Base-by-base conservation (phyloP, 192 early-diverging fungal species). In the Diversispora eburnea region DNA sequence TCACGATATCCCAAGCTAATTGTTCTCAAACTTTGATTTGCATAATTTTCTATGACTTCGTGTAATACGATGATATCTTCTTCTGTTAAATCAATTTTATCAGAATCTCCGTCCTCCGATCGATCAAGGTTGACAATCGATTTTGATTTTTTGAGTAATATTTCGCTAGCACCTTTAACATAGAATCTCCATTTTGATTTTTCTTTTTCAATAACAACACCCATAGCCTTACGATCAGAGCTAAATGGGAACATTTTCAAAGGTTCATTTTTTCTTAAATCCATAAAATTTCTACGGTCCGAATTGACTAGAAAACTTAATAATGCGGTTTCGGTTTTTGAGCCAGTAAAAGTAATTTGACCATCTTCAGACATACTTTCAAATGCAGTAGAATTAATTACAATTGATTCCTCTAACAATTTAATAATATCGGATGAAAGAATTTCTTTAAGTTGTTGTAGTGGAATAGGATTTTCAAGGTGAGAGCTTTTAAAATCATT, bases 301-400 rank as follows among this genome's bases (percentile, higher is more conserved):
- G 88, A 78, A 12, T 78, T 72, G 55, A 88, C 82, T 7, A 92
- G 88, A 80, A 94, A 93, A 33, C 89, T 85, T 19, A 99, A 84
- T 57, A 99, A 69, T 0, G 98, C 98, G 4, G 91, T 88, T 77
- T 99, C 98, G 9, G 95, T 98, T 82, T 98, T 98, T 78, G 92
- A 94, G 39, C 98, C 98, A 43, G 90, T 81, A 75, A 96, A 89
- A 42, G 79, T 82, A 9, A 74, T 60, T 5, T 81, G 72, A 5
- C 87, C 84, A 66, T 81, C 80, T 13, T 83, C 84, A 25, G 64
- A 72, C 42, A 75, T 76, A 42, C 78, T 77, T 54, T 88, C 87
- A 80, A 90, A 92, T 3, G 92, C 93, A 0, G 91, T 90, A 3
- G 91, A 92, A 75, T 95, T 95, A 78, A 94, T 84, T 22, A 90